Evolutionary conservation across 345 rosid species (phyloP).

Genomic region (Salix dunnii): DNA sequence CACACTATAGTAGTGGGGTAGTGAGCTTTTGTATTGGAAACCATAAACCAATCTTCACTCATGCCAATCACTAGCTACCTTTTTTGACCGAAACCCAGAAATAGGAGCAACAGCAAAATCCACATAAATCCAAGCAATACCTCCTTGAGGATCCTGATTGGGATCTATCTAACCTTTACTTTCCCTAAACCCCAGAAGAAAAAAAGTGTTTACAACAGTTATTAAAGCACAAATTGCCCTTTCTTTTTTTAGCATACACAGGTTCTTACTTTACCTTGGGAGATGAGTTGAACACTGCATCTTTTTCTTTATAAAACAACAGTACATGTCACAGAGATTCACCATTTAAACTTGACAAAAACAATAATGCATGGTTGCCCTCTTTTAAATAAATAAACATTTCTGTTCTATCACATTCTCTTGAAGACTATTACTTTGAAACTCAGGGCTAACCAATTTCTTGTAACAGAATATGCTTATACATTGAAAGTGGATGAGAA

Average conservation of each 20-base stretch:
- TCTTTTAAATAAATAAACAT: background rate
- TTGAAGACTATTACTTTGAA: no score
- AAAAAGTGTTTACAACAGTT: conserved; percentile 3
- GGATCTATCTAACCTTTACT: conserved; percentile 32
- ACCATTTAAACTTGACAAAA: background rate
- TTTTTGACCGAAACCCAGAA: conserved; percentile 22
- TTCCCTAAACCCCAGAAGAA: conserved; percentile 29
- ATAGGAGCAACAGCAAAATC: conserved; percentile 11
- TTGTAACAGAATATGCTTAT: conserved; percentile 57
- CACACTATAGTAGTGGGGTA: background rate
- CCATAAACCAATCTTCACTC: conserved; percentile 19
- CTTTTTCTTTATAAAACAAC: conserved; percentile 7
- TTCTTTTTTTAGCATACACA: background rate
- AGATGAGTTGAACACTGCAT: background rate
- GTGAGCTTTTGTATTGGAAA: conserved; percentile 19
- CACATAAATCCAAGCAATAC: conserved; percentile 9
- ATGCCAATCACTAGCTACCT: conserved; percentile 12
- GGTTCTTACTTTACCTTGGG: conserved; percentile 11
- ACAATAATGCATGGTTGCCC: background rate
- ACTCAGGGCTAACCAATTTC: background rate
- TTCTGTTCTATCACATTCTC: background rate
- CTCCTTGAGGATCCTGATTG: conserved; percentile 20
- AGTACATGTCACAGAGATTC: background rate
- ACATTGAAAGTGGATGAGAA: conserved; percentile 68
- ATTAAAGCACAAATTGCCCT: conserved; percentile 8